Evolutionary conservation across 1,139 yeast species (phyloP).

Genomic region (Taphrina deformans): DNA sequence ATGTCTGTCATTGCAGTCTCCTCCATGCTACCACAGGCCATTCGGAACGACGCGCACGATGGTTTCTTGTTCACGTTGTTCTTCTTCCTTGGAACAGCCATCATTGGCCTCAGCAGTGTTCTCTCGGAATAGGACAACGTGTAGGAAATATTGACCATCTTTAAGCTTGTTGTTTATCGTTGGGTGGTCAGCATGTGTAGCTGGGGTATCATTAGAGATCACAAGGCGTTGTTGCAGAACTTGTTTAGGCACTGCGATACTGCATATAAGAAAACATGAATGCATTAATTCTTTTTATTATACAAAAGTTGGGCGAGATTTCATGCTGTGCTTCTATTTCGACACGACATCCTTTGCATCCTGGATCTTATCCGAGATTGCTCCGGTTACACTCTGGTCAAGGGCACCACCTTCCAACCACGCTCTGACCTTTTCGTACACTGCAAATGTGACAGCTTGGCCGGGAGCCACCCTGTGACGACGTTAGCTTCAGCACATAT

Average conservation of each 20-base stretch:
- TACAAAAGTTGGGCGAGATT: not conserved
- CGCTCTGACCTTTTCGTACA: slow-evolving; percentile 83
- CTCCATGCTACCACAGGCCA: slow-evolving; percentile 33
- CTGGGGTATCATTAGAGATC: too few species aligned
- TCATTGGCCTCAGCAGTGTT: slow-evolving; percentile 26
- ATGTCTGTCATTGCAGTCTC: slow-evolving; percentile 33
- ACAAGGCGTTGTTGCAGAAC: too few species aligned
- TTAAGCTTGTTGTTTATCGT: too few species aligned
- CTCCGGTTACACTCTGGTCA: slow-evolving; percentile 4
- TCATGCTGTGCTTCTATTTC: not conserved
- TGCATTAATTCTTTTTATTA: not conserved
- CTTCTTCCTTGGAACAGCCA: slow-evolving; percentile 27
- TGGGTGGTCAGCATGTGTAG: too few species aligned
- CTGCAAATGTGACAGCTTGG: slow-evolving; percentile 97
- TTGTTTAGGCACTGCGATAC: not conserved
- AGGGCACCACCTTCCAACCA: slow-evolving; percentile 52
- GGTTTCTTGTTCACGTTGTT: slow-evolving; percentile 14
- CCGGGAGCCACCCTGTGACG: slow-evolving; percentile 79
- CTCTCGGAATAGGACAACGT: slow-evolving; percentile 3
- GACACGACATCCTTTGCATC: slow-evolving; percentile 7
- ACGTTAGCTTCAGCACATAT: not conserved
- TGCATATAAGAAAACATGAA: not conserved
- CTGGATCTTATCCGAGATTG: not conserved
- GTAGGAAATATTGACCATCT: too few species aligned
- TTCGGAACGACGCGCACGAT: slow-evolving; percentile 22